These are phyloP conservation scores for Cladosporium sp. DNA, from an alignment of 2,329 filamentous ascomycete genomes.

Conservation along the genomic window DNA sequence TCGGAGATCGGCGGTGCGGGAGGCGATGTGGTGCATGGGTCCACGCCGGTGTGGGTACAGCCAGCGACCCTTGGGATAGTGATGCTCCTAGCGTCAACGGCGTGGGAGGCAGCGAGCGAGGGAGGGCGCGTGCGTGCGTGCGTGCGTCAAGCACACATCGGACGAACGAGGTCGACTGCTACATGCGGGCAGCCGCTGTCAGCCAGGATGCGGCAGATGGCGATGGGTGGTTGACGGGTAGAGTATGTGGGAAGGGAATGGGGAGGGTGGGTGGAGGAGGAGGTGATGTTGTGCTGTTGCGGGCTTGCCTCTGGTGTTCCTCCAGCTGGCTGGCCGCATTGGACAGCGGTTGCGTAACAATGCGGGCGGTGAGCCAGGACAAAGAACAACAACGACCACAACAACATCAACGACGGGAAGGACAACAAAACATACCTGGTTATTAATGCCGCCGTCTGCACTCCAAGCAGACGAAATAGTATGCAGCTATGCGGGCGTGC, in stretches of 20 bases:
- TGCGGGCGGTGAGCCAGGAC: slow-evolving; percentile 4
- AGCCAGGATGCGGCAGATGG: not conserved
- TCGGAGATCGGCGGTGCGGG: slow-evolving; percentile 12
- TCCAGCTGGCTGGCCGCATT: not conserved
- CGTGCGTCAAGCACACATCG: slow-evolving; percentile 10
- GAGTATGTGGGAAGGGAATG: not conserved
- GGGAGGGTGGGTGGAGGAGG: not conserved
- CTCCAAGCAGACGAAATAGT: not conserved
- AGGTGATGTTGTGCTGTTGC: not conserved
- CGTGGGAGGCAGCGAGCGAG: not conserved
- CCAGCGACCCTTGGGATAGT: slow-evolving; percentile 8
- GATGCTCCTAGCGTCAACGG: slow-evolving; percentile 1
- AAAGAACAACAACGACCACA: slow-evolving; percentile 3
- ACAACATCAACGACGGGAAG: too few species aligned
- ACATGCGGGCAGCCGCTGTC: slow-evolving; percentile 6
- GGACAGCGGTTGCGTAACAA: slow-evolving; percentile 3
- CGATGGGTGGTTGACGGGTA: not conserved
- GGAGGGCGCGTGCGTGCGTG: not conserved
- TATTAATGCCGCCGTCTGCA: not conserved
- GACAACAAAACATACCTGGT: not conserved
- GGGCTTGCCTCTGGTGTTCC: too few species aligned
- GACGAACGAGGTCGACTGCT: not conserved
- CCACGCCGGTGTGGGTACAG: not conserved
- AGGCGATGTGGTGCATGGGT: slow-evolving; percentile 10
- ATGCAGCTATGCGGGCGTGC: slow-evolving; percentile 8